phyloP scores from a whole-genome alignment of 129 eudicot genomes.

The Escallonia rubra region DNA sequence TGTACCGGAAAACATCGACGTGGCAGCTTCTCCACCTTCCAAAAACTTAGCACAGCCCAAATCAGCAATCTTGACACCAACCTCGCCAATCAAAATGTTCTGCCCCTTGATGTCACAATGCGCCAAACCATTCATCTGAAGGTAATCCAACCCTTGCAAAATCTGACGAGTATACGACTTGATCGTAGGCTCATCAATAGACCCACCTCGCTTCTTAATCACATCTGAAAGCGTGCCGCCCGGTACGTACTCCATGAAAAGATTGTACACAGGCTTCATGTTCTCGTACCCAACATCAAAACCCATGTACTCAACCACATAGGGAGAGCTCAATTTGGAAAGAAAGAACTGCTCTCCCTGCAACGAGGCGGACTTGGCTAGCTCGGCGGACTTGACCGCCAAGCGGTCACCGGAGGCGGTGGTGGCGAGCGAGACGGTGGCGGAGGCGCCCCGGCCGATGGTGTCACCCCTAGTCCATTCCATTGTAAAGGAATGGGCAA shows the following conservation, averaged over 20 bases:
- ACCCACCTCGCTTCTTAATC: slow-evolving; percentile 48
- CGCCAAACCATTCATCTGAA: slow-evolving; percentile 11
- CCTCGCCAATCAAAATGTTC: slow-evolving; percentile 46
- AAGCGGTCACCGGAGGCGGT: slow-evolving; percentile 44
- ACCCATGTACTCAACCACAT: slow-evolving; percentile 55
- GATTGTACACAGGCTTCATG: slow-evolving; percentile 40
- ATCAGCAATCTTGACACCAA: slow-evolving; percentile 54
- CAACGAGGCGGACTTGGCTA: slow-evolving; percentile 39
- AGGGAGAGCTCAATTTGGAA: slow-evolving; percentile 48
- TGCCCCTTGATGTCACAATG: slow-evolving; percentile 72
- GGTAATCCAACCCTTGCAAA: slow-evolving; percentile 7
- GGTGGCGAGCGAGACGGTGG: slow-evolving; percentile 70
- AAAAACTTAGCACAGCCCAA: slow-evolving; percentile 52
- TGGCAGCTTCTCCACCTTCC: slow-evolving; percentile 1
- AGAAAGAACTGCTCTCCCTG: slow-evolving; percentile 50
- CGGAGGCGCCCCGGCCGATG: slow-evolving; percentile 73
- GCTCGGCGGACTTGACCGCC: slow-evolving; percentile 70
- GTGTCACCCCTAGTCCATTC: slow-evolving; percentile 65
- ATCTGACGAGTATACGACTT: slow-evolving; percentile 22
- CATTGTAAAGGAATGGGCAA: slow-evolving; percentile 36
- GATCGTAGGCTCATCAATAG: slow-evolving; percentile 41
- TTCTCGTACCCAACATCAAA: slow-evolving; percentile 28
- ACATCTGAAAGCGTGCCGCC: slow-evolving; percentile 60
- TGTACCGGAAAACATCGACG: slow-evolving; percentile 47
- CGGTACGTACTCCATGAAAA: slow-evolving; percentile 61